These are phyloP conservation scores for Trichocomaceae sp. DNA, from an alignment of 2,329 filamentous ascomycete species.

Conservation along the genomic window DNA sequence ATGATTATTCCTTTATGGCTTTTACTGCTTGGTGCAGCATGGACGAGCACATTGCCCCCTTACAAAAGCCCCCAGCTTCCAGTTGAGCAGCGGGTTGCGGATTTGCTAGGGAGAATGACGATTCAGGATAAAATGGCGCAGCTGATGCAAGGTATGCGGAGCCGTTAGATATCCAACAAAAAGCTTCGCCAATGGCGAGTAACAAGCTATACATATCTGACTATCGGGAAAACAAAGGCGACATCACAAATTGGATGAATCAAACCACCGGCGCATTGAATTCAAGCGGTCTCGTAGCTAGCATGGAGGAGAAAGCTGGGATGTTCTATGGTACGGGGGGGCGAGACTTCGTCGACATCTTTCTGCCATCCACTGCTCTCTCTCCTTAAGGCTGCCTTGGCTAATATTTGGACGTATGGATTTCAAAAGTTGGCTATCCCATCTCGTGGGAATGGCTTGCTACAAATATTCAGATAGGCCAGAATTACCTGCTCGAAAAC, in stretches of 20 bases:
- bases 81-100: constrained; percentile 58
- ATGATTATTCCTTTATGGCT: neutral
- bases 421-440: constrained; percentile 54
- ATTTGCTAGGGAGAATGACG: constrained; percentile 66
- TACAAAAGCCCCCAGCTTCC: constrained; percentile 60
- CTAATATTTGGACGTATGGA: neutral
- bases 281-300: constrained; percentile 58
- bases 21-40: constrained; percentile 2
- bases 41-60: constrained; percentile 17
- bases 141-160: constrained; percentile 48
- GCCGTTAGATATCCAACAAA: neutral
- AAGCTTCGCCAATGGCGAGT: neutral
- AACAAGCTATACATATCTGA: neutral
- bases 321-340: constrained; percentile 53
- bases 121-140: constrained; percentile 67
- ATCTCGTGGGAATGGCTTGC: constrained; percentile 58
- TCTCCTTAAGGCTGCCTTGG: neutral
- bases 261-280: constrained; percentile 62
- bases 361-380: neutral
- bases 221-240: constrained; percentile 36
- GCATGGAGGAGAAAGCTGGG: constrained; percentile 60
- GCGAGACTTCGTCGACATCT: constrained; percentile 6
- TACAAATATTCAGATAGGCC: constrained; percentile 56
- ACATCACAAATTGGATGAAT: constrained; percentile 68
- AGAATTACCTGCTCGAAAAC: constrained; percentile 62